A percentile compares a stretch with the other conserved stretches of the same genome.
Conservation (phyloP, 257 asterid species). For the Capsicum baccatum region DNA sequence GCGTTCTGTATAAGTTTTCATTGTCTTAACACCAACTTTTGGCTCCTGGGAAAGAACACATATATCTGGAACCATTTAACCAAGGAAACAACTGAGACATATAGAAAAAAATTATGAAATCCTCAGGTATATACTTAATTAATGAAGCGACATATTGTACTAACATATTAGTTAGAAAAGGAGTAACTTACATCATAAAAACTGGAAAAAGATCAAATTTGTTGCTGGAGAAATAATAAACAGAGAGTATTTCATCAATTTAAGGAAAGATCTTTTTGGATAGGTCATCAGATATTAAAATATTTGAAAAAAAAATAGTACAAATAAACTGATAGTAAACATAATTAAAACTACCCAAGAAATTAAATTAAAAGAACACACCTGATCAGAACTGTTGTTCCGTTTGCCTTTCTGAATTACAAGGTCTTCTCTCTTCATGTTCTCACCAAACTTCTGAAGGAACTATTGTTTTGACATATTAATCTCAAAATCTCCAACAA, state of each 20-base stretch:
- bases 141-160: not conserved
- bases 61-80: conserved; percentile 61
- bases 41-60: conserved; percentile 79
- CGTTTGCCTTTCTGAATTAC: conserved; percentile 58
- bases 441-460: conserved; percentile 61
- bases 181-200: not conserved
- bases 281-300: not conserved
- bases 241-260: not conserved
- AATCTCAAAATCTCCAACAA: conserved; percentile 46
- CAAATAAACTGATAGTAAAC: not conserved
- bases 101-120: not conserved
- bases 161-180: conserved; percentile 3
- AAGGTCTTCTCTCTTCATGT: conserved; percentile 85
- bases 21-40: conserved; percentile 84
- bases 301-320: not conserved
- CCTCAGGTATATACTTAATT: not conserved
- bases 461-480: conserved; percentile 39
- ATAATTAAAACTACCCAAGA: not conserved
- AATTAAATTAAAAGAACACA: conserved; percentile 30
- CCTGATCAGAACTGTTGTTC: conserved; percentile 63
- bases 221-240: not conserved
- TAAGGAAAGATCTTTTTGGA: not conserved
- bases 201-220: not conserved
- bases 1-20: conserved; percentile 74
- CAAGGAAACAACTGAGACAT: conserved; percentile 12